These are phyloP conservation scores for Epichloe typhina DNA, from an alignment of 2,329 filamentous ascomycete species.

Conservation along the genomic window DNA sequence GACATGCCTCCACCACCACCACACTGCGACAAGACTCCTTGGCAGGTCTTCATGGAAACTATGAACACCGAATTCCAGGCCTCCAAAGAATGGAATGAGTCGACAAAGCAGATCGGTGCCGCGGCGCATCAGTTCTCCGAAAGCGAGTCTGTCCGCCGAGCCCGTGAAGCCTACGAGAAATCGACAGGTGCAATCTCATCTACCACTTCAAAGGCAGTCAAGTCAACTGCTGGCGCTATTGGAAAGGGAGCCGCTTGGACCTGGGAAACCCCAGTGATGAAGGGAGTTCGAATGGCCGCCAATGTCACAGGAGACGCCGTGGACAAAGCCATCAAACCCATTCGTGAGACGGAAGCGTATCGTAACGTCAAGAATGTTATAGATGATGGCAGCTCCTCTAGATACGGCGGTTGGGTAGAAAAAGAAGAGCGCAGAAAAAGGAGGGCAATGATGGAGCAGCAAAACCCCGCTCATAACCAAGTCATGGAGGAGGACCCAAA, in stretches of 20 bases:
- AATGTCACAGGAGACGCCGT: constrained; percentile 74
- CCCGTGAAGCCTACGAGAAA: constrained; percentile 73
- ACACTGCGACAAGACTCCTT: constrained; percentile 94
- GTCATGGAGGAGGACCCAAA: constrained; percentile 72
- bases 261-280: constrained; percentile 89
- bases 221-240: constrained; percentile 72
- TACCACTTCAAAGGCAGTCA: constrained; percentile 67
- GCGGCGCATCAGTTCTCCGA: constrained; percentile 85
- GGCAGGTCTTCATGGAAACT: constrained; percentile 98
- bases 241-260: constrained; percentile 92
- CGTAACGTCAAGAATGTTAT: constrained; percentile 93
- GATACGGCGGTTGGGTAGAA: constrained; percentile 93
- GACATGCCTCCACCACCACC: constrained; percentile 78
- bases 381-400: constrained; percentile 89
- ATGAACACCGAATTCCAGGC: constrained; percentile 86
- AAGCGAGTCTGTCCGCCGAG: constrained; percentile 78
- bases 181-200: constrained; percentile 73
- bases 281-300: constrained; percentile 77
- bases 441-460: constrained; percentile 60
- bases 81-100: constrained; percentile 98
- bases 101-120: constrained; percentile 84
- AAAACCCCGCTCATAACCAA: constrained; percentile 38
- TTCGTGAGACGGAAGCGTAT: constrained; percentile 87
- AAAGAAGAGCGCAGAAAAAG: constrained; percentile 82
- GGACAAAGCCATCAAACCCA: constrained; percentile 88